Percentiles rank a stretch among this genome's conserved stretches.
These are phyloP conservation scores for Annona cherimola DNA, from an alignment of 164 flowering plant genomes.

Conservation along the genomic window DNA sequence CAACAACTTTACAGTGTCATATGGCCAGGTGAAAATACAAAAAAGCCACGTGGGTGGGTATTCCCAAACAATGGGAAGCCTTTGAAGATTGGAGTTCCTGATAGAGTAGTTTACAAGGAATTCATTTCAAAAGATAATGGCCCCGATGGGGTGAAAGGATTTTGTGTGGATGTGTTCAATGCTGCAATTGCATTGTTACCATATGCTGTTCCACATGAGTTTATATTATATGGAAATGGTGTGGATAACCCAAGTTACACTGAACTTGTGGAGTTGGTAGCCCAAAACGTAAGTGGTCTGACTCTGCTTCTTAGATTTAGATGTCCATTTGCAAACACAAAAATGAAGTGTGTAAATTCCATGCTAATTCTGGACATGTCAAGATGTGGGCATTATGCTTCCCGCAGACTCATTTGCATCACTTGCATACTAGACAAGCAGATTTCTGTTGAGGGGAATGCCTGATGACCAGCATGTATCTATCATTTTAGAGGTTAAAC, in stretches of 20 bases:
- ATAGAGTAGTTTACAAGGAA: conserved; percentile 60
- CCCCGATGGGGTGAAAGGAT: conserved; percentile 60
- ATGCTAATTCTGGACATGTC: too few relatives aligned
- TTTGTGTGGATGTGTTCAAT: conserved; percentile 78
- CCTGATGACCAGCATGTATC: too few relatives aligned
- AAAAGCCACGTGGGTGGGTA: conserved; percentile 84
- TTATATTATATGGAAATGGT: conserved; percentile 66
- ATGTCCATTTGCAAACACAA: neutral
- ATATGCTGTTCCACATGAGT: conserved; percentile 64
- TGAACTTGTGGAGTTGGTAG: conserved; percentile 52
- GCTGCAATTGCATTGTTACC: conserved; percentile 70
- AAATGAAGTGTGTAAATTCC: neutral
- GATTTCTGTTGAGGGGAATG: too few relatives aligned
- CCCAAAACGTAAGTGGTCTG: conserved; percentile 51
- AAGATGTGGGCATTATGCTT: too few relatives aligned
- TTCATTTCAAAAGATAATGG: conserved; percentile 50
- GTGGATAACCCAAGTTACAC: conserved; percentile 47
- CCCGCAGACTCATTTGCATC: too few relatives aligned
- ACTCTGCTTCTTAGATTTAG: neutral
- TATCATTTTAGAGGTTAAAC: too few relatives aligned
- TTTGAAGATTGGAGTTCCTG: conserved; percentile 67
- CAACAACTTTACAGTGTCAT: conserved; percentile 53
- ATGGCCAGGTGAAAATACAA: conserved; percentile 77
- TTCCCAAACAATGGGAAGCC: conserved; percentile 85
- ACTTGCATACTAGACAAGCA: too few relatives aligned